Conservation (phyloP, 179 eudicot species). For the Dionaea muscipula region DNA sequence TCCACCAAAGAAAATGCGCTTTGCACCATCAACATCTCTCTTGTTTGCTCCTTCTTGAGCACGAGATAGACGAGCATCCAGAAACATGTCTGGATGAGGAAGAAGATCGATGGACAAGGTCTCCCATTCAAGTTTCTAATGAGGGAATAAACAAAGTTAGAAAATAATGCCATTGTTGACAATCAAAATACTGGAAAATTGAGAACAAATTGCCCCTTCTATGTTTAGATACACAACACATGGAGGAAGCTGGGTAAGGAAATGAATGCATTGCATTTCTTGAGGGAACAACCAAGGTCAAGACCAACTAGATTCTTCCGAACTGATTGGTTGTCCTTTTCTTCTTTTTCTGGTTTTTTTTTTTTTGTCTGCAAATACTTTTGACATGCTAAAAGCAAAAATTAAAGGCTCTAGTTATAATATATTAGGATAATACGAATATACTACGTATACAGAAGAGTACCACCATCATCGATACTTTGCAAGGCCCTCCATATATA, state of each 20-base stretch:
- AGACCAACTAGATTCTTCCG: too few relatives aligned
- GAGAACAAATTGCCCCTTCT: background rate
- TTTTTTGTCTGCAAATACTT: too few relatives aligned
- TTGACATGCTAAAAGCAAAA: too few relatives aligned
- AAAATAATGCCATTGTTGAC: background rate
- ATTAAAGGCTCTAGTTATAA: too few relatives aligned
- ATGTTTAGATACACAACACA: background rate
- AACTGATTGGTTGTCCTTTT: too few relatives aligned
- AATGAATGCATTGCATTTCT: background rate
- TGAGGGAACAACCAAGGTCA: background rate
- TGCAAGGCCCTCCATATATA: too few relatives aligned
- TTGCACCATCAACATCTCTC: conserved; percentile 94
- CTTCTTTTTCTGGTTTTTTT: too few relatives aligned
- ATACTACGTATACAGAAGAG: too few relatives aligned
- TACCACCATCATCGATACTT: too few relatives aligned
- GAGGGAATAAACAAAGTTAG: background rate
- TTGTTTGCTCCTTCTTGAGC: conserved; percentile 41
- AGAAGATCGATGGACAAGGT: conserved; percentile 79
- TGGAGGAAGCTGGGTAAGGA: background rate
- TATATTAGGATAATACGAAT: too few relatives aligned
- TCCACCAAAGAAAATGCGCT: conserved; percentile 89
- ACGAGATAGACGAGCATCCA: conserved; percentile 37
- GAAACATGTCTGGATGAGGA: conserved; percentile 98
- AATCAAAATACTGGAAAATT: background rate
- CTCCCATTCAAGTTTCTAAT: conserved; percentile 96